Conservation (phyloP, 768 basidiomycete species). For the Suillus brevipes region DNA sequence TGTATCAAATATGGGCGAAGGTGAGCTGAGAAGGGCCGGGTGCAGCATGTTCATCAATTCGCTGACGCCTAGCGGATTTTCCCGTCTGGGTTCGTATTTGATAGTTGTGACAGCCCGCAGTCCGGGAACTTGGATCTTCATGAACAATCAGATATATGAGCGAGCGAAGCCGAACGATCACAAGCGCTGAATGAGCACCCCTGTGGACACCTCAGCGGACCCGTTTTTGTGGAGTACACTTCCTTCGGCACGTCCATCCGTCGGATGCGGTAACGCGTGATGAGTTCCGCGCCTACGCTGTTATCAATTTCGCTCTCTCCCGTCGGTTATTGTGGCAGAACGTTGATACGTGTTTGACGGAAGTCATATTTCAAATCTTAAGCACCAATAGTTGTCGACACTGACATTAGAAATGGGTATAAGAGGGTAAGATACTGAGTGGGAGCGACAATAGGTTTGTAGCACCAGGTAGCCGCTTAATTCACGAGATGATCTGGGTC, state of each 20-base stretch:
- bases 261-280: neutral
- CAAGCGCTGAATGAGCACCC: too few species aligned
- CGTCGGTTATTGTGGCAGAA: neutral
- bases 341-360: neutral
- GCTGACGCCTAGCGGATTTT: neutral
- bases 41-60: neutral
- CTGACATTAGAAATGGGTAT: neutral
- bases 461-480: constrained; percentile 13
- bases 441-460: neutral
- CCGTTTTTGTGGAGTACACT: neutral
- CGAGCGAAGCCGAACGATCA: neutral
- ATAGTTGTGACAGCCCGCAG: neutral
- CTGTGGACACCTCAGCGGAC: neutral
- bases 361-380: neutral
- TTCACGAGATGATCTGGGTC: constrained; percentile 29
- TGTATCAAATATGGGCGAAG: neutral
- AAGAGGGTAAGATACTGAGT: neutral
- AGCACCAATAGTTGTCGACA: neutral
- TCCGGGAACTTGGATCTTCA: neutral
- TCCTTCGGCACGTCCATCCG: neutral
- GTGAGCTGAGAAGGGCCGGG: neutral
- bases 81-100: neutral
- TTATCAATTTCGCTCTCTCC: neutral
- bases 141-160: neutral
- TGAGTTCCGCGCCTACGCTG: neutral